Base-by-base conservation (phyloP, 2,329 filamentous ascomycete genomes). In the Mycosphaerella sp. region DNA sequence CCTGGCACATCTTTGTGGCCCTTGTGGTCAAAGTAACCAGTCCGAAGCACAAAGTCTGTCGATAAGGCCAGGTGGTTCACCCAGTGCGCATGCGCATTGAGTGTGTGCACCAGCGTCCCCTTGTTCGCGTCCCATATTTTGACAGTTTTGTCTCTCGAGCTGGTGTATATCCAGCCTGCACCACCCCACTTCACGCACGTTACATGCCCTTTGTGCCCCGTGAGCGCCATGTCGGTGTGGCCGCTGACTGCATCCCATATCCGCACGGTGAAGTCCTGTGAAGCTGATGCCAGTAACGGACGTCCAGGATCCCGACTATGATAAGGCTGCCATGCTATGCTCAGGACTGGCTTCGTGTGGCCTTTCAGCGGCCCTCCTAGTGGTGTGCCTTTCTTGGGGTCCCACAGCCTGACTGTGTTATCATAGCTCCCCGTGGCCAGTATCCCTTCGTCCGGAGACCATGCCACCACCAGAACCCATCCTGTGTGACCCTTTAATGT, bases 101-200 rank as follows among this genome's bases (percentile, higher is more conserved):
- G 74, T 0, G 85, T 90, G 67, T 93, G 87, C 47, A 89, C 75
- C 17, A 96, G 74, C 2, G 84, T 89, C 27, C 91, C 93, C 57
- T 85, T 83, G 35, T 78, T 77, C 0, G 87, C 81, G 63, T 93
- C 84, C 90, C 91, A 98, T 4, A 96, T 81, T 61, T 91, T 89
- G 60, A 97, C 81, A 1, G 85, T 91, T 75, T 94, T 94, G 73
- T 96, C 91, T 66, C 95, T 89, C 30, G 87, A 94, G 12, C 81
- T 81, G 6, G 86, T 89, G 72, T 93, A 95, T 57, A 95, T 84
- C 52, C 81, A 75, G 3, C 89, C 89, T 1, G 83, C 86, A n/a
- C 91, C 91, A 51, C 93, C 93, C 93, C 93, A 98, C 61, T 85
- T 84, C 3, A 97, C 89, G 67, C 90, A 96, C 41, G 86, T 89